phyloP scores from a whole-genome alignment of 108 stramenopile genomes.

The Bacterosira constricta region DNA sequence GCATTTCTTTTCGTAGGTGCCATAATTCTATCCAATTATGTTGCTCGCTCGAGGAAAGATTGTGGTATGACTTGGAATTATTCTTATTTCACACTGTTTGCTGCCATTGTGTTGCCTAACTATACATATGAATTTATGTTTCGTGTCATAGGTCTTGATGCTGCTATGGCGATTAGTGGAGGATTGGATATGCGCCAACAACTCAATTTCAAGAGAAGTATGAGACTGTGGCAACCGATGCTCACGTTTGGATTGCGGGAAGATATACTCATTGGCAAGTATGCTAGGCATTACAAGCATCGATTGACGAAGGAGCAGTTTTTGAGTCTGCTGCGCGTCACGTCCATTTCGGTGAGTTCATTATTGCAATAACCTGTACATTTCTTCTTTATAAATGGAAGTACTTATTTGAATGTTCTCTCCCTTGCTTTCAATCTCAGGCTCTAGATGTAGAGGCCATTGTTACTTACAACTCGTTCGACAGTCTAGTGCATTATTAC shows the following conservation, averaged over 20 bases:
- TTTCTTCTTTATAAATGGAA: not conserved
- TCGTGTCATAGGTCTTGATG: slow-evolving; percentile 73
- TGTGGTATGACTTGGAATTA: too few species aligned
- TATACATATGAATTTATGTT: too few species aligned
- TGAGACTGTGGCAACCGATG: slow-evolving; percentile 92
- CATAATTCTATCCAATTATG: slow-evolving; percentile 87
- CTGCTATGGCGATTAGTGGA: slow-evolving; percentile 75
- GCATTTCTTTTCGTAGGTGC: slow-evolving; percentile 17
- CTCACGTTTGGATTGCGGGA: slow-evolving; percentile 67
- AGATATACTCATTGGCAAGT: slow-evolving; percentile 73
- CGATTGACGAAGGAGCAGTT: slow-evolving; percentile 60
- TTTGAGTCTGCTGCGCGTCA: slow-evolving; percentile 61
- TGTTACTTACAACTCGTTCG: slow-evolving; percentile 80
- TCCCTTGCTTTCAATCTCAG: not conserved
- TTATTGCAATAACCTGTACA: not conserved
- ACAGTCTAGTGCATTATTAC: slow-evolving; percentile 76
- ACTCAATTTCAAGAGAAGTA: slow-evolving; percentile 61
- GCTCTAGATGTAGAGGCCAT: slow-evolving; percentile 74
- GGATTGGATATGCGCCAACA: slow-evolving; percentile 87
- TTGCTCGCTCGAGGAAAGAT: slow-evolving; percentile 69
- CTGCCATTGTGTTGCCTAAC: too few species aligned
- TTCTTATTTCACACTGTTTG: too few species aligned
- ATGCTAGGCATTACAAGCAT: slow-evolving; percentile 61
- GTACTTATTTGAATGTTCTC: too few species aligned
- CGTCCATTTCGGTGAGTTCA: slow-evolving; percentile 64